phyloP scores from a whole-genome alignment of 768 basidiomycete species.

The Kockovaella imperatae region DNA sequence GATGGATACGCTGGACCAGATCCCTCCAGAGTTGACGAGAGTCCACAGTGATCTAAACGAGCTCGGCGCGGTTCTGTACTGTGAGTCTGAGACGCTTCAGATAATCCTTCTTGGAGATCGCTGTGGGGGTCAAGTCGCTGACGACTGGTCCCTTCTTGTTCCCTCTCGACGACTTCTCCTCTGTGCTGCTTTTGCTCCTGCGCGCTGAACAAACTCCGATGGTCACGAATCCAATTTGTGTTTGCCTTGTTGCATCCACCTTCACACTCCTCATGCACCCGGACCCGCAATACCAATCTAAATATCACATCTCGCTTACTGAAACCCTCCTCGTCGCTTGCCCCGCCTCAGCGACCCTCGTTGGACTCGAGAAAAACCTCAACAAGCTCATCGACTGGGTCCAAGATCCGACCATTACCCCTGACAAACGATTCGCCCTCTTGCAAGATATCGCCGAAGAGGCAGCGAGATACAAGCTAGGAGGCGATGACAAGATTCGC shows the following conservation, averaged over 20 bases:
- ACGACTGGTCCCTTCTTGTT: no score
- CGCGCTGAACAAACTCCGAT: no score
- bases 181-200: no score
- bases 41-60: constrained; percentile 93
- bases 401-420: constrained; percentile 47
- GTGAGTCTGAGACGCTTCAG: constrained; percentile 29
- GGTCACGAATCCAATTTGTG: no score
- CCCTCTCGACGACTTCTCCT: no score
- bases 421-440: constrained; percentile 65
- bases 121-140: background rate
- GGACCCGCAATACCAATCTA: no score
- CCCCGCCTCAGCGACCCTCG: constrained; percentile 59
- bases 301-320: no score
- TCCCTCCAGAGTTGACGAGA: constrained; percentile 88
- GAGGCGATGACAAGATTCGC: constrained; percentile 95
- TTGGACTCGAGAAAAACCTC: constrained; percentile 72
- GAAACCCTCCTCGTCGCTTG: no score
- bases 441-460: constrained; percentile 92
- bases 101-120: background rate
- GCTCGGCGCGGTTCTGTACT: constrained; percentile 83
- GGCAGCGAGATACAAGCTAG: constrained; percentile 78
- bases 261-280: no score
- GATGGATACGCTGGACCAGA: constrained; percentile 75
- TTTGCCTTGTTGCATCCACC: no score
- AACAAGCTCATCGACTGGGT: constrained; percentile 66